A percentile compares a stretch with the other conserved stretches of the same genome.
Evolutionary conservation across 2,329 filamentous ascomycete species (phyloP).

Genomic region (Bipolaris oryzae): DNA sequence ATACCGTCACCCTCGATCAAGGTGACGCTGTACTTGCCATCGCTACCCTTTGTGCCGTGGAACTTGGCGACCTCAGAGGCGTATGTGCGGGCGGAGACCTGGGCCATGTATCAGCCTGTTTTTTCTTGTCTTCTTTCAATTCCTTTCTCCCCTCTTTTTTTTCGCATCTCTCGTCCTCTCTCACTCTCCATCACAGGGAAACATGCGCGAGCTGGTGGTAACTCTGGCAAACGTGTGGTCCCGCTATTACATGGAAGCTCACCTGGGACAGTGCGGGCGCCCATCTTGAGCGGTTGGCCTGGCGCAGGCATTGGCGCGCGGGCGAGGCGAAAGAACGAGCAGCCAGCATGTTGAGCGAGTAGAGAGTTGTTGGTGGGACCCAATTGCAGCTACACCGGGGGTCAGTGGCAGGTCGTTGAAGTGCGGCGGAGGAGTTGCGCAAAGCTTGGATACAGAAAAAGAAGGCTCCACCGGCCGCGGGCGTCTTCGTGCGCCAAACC

Average conservation of each 20-base stretch:
- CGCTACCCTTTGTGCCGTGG: constrained; percentile 83
- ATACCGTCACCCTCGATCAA: constrained; percentile 99
- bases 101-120: constrained; percentile 4
- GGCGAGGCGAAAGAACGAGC: constrained; percentile 77
- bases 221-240: neutral
- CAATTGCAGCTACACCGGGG: constrained; percentile 45
- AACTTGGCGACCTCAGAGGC: constrained; percentile 82
- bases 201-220: neutral
- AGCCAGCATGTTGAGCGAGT: constrained; percentile 74
- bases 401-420: constrained; percentile 24
- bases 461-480: constrained; percentile 36
- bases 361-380: constrained; percentile 22
- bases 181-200: neutral
- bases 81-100: constrained; percentile 56
- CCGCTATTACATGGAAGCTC: constrained; percentile 36
- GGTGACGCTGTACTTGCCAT: constrained; percentile 94
- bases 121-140: neutral
- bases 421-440: constrained; percentile 29
- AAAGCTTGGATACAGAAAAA: constrained; percentile 38
- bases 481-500: constrained; percentile 13
- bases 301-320: constrained; percentile 79
- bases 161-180: neutral
- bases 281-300: constrained; percentile 59
- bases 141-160: neutral
- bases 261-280: constrained; percentile 64